Evolutionary conservation across 768 basidiomycete species (phyloP), one percentile per base, ranked within the genome.

Genomic region (Rossbeevera mucosa): DNA sequence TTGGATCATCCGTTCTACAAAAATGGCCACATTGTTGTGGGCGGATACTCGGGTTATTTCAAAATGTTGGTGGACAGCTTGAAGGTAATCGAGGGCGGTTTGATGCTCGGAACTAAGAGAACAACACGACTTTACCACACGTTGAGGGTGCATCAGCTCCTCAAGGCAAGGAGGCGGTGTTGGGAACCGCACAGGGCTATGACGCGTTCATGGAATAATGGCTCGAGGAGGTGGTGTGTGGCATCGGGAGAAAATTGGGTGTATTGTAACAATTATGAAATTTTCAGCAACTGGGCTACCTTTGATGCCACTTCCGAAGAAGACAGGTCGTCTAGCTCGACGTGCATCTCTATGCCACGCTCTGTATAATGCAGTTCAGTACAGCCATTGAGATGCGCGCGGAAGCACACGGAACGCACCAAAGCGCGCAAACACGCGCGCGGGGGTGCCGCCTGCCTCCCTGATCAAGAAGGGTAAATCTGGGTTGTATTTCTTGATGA

Each of bases 401-500:
- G 49, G 51, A 54, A 44, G 48, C 54, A 40, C 54, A 58, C 36
- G 44, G 53, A 43, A 69, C 88, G 68, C 72, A 93, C 91, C 90
- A 65, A 89, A 93, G 63, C 91, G 77, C 48, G 87, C 90, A 78
- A 91, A 93, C 44, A 80, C 81, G 64, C 91, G 78, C 55, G 89
- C 89, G 31, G 88, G 88, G 7, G 88, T 90, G 31, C 83, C 87
- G 48, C 72, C 74, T 14, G 88, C 91, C 71, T 91, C 87, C 60
- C 91, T 79, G 62, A 92, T 87, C 60, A 92, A 68, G 31, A 91
- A 78, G 16, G 89, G 91, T n/a, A 93, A 72, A 71, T 93, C 85
- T 33, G 90, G 91, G 65, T 93, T 93, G 69, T 86, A 73, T 66
- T 88, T 78, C 73, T 92, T 91, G 63, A 91, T 80, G 48, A 75